phyloP scores from a whole-genome alignment of 768 basidiomycete genomes.

The Hericium alpestre region DNA sequence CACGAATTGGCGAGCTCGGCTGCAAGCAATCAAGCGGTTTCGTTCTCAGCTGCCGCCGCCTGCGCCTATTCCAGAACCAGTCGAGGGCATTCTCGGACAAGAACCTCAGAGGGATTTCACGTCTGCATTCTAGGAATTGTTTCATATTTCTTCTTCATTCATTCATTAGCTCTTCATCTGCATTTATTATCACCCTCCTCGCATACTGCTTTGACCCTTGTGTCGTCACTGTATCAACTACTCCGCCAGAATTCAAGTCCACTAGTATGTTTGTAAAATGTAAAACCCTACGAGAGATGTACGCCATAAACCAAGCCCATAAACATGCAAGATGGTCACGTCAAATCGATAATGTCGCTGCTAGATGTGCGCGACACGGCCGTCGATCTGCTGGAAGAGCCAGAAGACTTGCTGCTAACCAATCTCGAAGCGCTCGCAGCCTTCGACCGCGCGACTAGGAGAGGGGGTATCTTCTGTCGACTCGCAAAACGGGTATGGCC shows the following conservation, averaged over 20 bases:
- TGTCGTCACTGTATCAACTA: too few species aligned
- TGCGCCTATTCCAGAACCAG: conserved; percentile 13
- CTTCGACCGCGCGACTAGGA: conserved; percentile 17
- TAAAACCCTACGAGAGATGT: too few species aligned
- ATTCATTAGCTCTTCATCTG: not conserved
- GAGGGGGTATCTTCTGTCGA: conserved; percentile 11
- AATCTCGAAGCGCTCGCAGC: not conserved
- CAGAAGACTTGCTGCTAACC: too few species aligned
- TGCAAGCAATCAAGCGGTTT: conserved; percentile 73
- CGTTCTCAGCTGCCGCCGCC: conserved; percentile 15
- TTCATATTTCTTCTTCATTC: not conserved
- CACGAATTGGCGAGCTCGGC: conserved; percentile 79
- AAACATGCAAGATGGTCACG: conserved; percentile 15
- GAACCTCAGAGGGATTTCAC: conserved; percentile 24
- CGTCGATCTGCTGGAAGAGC: too few species aligned
- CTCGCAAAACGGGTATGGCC: not conserved
- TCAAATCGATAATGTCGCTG: conserved; percentile 31
- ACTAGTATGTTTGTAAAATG: too few species aligned
- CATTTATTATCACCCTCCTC: too few species aligned
- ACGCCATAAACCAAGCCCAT: not conserved
- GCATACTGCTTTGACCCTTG: too few species aligned
- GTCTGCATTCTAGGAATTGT: conserved; percentile 4
- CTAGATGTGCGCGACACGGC: not conserved
- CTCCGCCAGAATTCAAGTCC: too few species aligned
- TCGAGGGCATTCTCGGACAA: conserved; percentile 19